Conservation (phyloP, 345 rosid genomes). For the Euphorbia pulcherrima region DNA sequence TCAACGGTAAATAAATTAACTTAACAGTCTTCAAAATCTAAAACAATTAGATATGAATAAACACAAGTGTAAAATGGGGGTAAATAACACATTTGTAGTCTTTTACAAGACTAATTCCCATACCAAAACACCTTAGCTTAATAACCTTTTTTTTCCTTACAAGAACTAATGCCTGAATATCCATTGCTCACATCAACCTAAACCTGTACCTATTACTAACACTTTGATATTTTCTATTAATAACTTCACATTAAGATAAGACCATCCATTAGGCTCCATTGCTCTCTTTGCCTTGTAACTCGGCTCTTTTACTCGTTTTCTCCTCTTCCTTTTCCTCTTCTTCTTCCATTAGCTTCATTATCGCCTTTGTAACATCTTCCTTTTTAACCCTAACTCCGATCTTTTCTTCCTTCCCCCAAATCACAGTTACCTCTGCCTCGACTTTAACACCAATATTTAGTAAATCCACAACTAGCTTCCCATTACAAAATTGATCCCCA, state of each 20-base stretch:
- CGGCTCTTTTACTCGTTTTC: conserved; percentile 7
- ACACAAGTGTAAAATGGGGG: too few relatives aligned
- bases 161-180: too few relatives aligned
- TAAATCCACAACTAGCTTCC: conserved; percentile 11
- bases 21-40: too few relatives aligned
- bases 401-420: conserved; percentile 19
- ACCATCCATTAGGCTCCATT: conserved; percentile 4
- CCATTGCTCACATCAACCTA: too few relatives aligned
- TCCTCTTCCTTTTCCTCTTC: conserved; percentile 17
- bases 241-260: conserved; percentile 12
- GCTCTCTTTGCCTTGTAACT: conserved; percentile 4
- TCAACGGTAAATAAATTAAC: too few relatives aligned
- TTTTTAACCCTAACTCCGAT: conserved; percentile 15
- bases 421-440: not conserved
- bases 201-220: too few relatives aligned
- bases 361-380: conserved; percentile 13
- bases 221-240: not conserved
- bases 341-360: not conserved
- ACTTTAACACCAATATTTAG: not conserved
- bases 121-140: too few relatives aligned
- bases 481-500: not conserved
- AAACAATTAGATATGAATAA: too few relatives aligned
- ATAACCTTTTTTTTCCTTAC: too few relatives aligned
- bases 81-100: too few relatives aligned
- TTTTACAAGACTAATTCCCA: too few relatives aligned